Base-by-base conservation (phyloP, 108 stramenopile genomes). In the Fragilaria radians region DNA sequence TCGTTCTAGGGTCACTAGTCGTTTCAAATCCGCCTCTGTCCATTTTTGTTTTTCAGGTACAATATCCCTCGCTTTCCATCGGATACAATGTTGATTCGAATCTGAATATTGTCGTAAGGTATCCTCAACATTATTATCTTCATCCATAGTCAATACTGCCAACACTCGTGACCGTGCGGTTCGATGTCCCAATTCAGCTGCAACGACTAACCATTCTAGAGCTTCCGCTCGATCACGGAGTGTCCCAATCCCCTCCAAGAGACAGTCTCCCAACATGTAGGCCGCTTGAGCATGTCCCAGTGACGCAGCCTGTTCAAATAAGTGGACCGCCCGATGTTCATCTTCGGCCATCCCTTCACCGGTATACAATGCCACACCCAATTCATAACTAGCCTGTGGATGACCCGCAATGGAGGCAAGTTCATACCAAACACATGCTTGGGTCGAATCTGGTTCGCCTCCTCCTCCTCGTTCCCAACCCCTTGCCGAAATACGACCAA, bases 241-340 rank as follows among this genome's bases (percentile, higher is more conserved):
- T 3, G 59, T 64, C 28, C 78, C 84, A 3, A 76, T 54, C 19
- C 84, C 84, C 52, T 85, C 80, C 31, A 81, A 45, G 0, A 80
- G 59, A 42, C 78, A 80, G 46, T 85, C 84, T 1, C 80, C 84
- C 0, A 81, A 57, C 80, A 85, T 81, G 36, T 80, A 85, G 22
- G 72, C 66, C 46, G 84, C 84, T 25, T 63, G 76, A n/a, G 76
- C 59, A 66, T 85, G 84, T 34, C 76, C 67, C 21, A 65, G 30
- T 36, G 66, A 51, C 26, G 84, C 78, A 22, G 80, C 80, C 24
- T 51, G 31, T 19, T 45, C 27, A 56, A 82, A 85, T 22, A 59
- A 67, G 1, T 58, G 21, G 0, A 77, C 68, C 17, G 80, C 84
- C n/a, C 22, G 31, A 26, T 59, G 63, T 22, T 71, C 68, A 26